phyloP scores from a whole-genome alignment of 2,329 filamentous ascomycete genomes.

The Pseudocercospora cruenta region DNA sequence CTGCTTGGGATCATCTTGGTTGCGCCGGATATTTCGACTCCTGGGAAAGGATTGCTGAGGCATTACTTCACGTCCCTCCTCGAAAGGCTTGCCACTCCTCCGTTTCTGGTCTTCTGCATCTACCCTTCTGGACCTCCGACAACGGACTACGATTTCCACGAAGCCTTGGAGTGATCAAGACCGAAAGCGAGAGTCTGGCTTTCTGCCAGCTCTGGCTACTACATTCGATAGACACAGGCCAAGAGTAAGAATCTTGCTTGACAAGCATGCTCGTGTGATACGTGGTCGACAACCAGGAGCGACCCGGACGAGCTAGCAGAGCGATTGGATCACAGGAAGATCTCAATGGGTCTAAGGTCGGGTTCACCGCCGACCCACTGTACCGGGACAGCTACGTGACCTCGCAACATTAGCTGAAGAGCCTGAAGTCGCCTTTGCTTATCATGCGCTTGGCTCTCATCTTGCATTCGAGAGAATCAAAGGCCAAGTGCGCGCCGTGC shows the following conservation, averaged over 20 bases:
- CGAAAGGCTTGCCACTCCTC: background rate
- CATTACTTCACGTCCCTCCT: too few species aligned
- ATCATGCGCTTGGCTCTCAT: background rate
- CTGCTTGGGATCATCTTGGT: too few species aligned
- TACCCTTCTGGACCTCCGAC: background rate
- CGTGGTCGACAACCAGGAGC: background rate
- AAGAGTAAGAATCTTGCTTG: background rate
- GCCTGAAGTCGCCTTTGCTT: background rate
- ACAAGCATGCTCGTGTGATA: background rate
- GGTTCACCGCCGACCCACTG: background rate
- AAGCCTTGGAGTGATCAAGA: background rate
- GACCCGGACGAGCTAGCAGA: background rate
- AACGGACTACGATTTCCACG: background rate
- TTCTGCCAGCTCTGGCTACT: background rate
- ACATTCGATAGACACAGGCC: background rate
- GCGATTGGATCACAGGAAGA: background rate
- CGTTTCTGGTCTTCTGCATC: background rate
- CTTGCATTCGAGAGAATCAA: background rate
- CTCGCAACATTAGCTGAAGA: background rate
- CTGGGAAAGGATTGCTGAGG: too few species aligned
- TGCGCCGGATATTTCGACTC: too few species aligned
- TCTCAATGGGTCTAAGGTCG: background rate
- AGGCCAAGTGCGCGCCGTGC: background rate
- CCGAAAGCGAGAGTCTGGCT: background rate
- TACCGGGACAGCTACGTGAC: background rate